phyloP scores from a whole-genome alignment of 2,329 filamentous ascomycete species.

The Fusarium tuaranense region DNA sequence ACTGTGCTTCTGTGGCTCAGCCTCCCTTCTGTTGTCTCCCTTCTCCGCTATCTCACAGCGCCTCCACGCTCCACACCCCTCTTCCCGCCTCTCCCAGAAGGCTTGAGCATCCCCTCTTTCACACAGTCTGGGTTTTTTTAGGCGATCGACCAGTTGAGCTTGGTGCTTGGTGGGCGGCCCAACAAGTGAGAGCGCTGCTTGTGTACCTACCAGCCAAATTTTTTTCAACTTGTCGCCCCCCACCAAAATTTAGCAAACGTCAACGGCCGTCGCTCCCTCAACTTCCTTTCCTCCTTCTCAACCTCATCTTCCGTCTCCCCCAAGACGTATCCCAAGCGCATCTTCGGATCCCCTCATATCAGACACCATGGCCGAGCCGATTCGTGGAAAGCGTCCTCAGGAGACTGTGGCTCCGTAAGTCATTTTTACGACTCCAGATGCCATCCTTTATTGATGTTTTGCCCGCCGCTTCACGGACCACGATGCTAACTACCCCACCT shows the following conservation, averaged over 20 bases:
- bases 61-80: conserved; percentile 35
- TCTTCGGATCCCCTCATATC: conserved; percentile 43
- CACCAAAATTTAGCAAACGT: conserved; percentile 56
- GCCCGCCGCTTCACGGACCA: conserved; percentile 34
- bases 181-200: conserved; percentile 46
- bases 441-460: conserved; percentile 33
- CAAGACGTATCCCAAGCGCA: conserved; percentile 47
- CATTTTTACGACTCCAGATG: conserved; percentile 24
- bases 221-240: conserved; percentile 52
- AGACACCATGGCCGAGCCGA: conserved; percentile 70
- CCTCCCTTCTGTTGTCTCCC: conserved; percentile 38
- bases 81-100: conserved; percentile 11
- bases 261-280: conserved; percentile 49
- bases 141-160: conserved; percentile 45
- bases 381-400: conserved; percentile 72
- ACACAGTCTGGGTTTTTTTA: conserved; percentile 39
- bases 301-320: conserved; percentile 43
- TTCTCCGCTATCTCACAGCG: conserved; percentile 40
- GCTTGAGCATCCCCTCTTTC: conserved; percentile 35
- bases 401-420: conserved; percentile 70
- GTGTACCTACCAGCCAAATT: conserved; percentile 47
- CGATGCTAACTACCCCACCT: conserved; percentile 55
- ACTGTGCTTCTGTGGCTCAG: conserved; percentile 35
- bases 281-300: conserved; percentile 50
- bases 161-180: conserved; percentile 44